Evolutionary conservation across 2,329 filamentous ascomycete genomes (phyloP).

Genomic region (Colletotrichum shisoi): DNA sequence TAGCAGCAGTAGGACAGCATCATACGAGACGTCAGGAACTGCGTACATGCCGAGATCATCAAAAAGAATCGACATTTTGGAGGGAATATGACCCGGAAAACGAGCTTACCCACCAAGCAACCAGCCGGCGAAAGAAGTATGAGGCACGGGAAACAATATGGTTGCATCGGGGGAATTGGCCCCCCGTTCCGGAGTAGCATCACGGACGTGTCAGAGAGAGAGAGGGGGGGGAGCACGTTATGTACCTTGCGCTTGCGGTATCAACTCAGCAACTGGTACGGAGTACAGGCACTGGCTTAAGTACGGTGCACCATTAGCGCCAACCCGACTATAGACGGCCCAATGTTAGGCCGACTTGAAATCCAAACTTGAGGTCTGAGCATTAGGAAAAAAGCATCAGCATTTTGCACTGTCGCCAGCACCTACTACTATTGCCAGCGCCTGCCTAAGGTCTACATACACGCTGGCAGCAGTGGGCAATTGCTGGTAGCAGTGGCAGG

Average conservation of each 20-base stretch:
- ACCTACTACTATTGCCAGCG: too few species aligned
- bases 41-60: conserved; percentile 6
- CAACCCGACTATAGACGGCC: too few species aligned
- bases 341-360: too few species aligned
- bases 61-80: conserved; percentile 1
- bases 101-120: conserved; percentile 34
- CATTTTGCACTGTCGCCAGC: too few species aligned
- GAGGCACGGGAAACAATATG: conserved; percentile 17
- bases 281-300: conserved; percentile 15
- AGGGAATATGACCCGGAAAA: conserved; percentile 16
- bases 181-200: conserved; percentile 35
- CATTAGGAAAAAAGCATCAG: too few species aligned
- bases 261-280: conserved; percentile 10
- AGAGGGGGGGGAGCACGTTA: conserved; percentile 15
- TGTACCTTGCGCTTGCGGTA: conserved; percentile 29
- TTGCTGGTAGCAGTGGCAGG: too few species aligned
- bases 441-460: too few species aligned
- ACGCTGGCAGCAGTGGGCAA: too few species aligned
- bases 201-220: conserved; percentile 15
- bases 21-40: conserved; percentile 34
- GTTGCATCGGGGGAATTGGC: conserved; percentile 27
- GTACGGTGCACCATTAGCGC: too few species aligned
- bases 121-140: conserved; percentile 15
- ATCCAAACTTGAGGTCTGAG: too few species aligned
- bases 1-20: conserved; percentile 17